Percentiles rank a stretch among this genome's conserved stretches.
phyloP scores from a whole-genome alignment of 495 filamentous ascomycete species.

The Penicillium daleae region DNA sequence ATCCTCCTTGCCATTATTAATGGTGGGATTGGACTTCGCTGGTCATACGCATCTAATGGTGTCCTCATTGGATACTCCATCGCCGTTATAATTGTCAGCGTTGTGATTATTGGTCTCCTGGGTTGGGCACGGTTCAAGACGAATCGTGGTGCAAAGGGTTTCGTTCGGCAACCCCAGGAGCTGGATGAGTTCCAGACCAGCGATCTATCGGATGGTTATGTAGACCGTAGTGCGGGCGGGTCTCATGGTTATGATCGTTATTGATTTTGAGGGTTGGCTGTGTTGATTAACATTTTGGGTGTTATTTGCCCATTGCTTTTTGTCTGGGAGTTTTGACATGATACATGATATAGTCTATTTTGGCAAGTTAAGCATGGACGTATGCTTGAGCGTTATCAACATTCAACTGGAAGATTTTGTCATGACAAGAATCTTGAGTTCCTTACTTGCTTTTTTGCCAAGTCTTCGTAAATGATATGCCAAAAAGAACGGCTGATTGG shows the following conservation, averaged over 20 bases:
- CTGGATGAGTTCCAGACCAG: neutral
- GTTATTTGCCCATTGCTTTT: too few species aligned
- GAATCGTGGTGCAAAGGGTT: neutral
- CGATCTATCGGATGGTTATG: neutral
- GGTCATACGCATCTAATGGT: slow-evolving; percentile 18
- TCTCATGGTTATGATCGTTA: neutral
- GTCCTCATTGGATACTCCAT: slow-evolving; percentile 20
- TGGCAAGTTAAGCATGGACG: neutral
- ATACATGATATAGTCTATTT: neutral
- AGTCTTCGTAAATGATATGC: neutral
- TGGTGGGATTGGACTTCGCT: slow-evolving; percentile 33
- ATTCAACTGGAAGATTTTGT: neutral
- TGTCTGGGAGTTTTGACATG: too few species aligned
- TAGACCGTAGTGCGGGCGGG: neutral
- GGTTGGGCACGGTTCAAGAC: neutral
- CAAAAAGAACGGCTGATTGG: neutral
- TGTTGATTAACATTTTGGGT: too few species aligned
- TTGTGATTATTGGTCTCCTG: neutral
- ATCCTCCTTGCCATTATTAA: slow-evolving; percentile 54
- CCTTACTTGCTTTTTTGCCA: neutral
- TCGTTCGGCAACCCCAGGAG: neutral
- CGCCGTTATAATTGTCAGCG: slow-evolving; percentile 1
- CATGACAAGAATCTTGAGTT: neutral
- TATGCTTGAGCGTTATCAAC: neutral
- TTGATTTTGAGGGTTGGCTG: too few species aligned